phyloP scores from a whole-genome alignment of 306 rosid genomes.

The Canavalia gladiata region DNA sequence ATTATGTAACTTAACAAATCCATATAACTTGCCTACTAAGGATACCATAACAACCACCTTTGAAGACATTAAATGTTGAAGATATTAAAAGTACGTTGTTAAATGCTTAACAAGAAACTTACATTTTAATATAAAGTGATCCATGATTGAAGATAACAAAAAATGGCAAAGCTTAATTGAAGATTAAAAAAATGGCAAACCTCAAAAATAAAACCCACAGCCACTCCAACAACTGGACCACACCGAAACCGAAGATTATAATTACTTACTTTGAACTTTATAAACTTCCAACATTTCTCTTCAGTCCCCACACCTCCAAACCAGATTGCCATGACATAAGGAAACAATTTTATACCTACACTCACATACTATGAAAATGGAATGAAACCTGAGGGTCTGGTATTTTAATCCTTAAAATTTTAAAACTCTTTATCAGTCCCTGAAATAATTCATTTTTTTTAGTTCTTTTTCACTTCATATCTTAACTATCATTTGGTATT shows the following conservation, averaged over 20 bases:
- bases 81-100: not conserved
- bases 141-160: not conserved
- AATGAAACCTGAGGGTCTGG: no score
- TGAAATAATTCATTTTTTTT: no score
- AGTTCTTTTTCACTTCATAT: no score
- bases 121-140: conserved; percentile 4
- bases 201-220: not conserved
- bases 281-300: conserved; percentile 7
- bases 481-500: no score
- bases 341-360: not conserved
- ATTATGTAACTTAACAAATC: not conserved
- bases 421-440: no score
- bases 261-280: conserved; percentile 12
- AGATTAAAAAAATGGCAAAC: not conserved
- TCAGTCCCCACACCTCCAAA: not conserved
- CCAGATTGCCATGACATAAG: not conserved
- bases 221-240: not conserved
- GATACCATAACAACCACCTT: conserved; percentile 15
- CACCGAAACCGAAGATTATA: not conserved
- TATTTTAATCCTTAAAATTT: no score
- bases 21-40: conserved; percentile 34
- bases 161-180: not conserved
- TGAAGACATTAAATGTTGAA: not conserved
- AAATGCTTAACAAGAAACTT: not conserved
- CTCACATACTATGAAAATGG: no score